These are phyloP conservation scores for Teratosphaeria gauchensis DNA, from an alignment of 2,329 filamentous ascomycete genomes.

Conservation along the genomic window DNA sequence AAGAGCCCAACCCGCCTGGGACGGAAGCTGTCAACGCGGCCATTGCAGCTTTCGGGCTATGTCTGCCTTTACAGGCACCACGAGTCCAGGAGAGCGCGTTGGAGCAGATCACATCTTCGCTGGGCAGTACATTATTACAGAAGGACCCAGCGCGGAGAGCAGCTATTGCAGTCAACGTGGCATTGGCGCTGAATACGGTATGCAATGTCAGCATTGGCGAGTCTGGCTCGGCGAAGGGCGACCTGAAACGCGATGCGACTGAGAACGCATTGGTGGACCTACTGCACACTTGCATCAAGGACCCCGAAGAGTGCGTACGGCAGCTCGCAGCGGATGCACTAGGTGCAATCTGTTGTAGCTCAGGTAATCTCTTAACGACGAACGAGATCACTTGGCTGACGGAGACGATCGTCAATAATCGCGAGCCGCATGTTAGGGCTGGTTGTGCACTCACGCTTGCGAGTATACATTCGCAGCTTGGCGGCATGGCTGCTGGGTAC, in stretches of 20 bases:
- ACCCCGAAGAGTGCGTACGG: slow-evolving; percentile 77
- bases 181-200: slow-evolving; percentile 67
- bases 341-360: slow-evolving; percentile 72
- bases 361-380: slow-evolving; percentile 82
- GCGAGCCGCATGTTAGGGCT: slow-evolving; percentile 84
- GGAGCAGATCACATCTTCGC: slow-evolving; percentile 84
- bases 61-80: slow-evolving; percentile 75
- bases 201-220: slow-evolving; percentile 80
- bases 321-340: slow-evolving; percentile 76
- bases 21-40: slow-evolving; percentile 93
- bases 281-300: slow-evolving; percentile 67
- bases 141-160: slow-evolving; percentile 81
- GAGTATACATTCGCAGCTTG: slow-evolving; percentile 87
- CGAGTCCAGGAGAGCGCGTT: slow-evolving; percentile 94
- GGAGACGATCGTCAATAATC: slow-evolving; percentile 86
- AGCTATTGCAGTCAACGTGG: slow-evolving; percentile 84
- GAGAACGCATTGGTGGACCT: slow-evolving; percentile 62
- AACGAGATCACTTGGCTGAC: slow-evolving; percentile 83
- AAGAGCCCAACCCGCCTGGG: slow-evolving; percentile 61
- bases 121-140: slow-evolving; percentile 67
- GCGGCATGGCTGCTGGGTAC: slow-evolving; percentile 92
- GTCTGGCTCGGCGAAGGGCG: slow-evolving; percentile 60
- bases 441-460: slow-evolving; percentile 91
- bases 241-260: slow-evolving; percentile 63
- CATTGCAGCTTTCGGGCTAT: slow-evolving; percentile 84